Percentiles rank a stretch among this genome's conserved stretches.
Conservation (phyloP, 1,284 basidiomycete genomes). For the Omphalotus olearius region DNA sequence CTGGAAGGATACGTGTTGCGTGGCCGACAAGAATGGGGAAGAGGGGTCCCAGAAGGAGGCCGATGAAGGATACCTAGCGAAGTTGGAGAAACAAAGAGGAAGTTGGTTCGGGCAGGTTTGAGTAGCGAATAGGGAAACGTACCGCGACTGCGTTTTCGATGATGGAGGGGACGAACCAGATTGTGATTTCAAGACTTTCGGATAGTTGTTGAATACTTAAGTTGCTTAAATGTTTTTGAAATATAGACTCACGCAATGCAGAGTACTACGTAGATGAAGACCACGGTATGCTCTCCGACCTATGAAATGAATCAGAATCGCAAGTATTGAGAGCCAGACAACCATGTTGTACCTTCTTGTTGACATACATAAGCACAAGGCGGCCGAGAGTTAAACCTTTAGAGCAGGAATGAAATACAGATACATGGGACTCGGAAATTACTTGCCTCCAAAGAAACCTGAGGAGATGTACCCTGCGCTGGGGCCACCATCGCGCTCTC, state of each 20-base stretch:
- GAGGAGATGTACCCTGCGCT: slow-evolving; percentile 29
- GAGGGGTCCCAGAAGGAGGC: slow-evolving; percentile 27
- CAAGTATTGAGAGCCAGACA: neutral
- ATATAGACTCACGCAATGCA: slow-evolving; percentile 20
- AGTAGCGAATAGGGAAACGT: slow-evolving; percentile 19
- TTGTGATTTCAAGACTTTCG: slow-evolving; percentile 40
- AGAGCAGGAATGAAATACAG: neutral
- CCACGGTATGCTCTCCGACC: slow-evolving; percentile 20
- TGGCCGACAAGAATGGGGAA: slow-evolving; percentile 25
- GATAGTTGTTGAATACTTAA: neutral
- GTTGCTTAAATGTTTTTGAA: neutral
- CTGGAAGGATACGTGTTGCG: slow-evolving; percentile 21
- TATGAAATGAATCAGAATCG: neutral
- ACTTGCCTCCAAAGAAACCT: slow-evolving; percentile 28
- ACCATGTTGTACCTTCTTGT: slow-evolving; percentile 15
- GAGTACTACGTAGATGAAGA: slow-evolving; percentile 19
- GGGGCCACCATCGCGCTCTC: slow-evolving; percentile 23
- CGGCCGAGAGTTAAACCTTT: slow-evolving; percentile 24
- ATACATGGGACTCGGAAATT: slow-evolving; percentile 9
- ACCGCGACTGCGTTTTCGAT: slow-evolving; percentile 45
- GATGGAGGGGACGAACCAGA: slow-evolving; percentile 47
- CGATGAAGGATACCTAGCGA: slow-evolving; percentile 15
- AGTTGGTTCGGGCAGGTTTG: too few species aligned
- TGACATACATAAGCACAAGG: slow-evolving; percentile 24
- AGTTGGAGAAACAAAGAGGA: neutral